phyloP scores from a whole-genome alignment of 179 eudicot species.

The Pouteria campechiana region DNA sequence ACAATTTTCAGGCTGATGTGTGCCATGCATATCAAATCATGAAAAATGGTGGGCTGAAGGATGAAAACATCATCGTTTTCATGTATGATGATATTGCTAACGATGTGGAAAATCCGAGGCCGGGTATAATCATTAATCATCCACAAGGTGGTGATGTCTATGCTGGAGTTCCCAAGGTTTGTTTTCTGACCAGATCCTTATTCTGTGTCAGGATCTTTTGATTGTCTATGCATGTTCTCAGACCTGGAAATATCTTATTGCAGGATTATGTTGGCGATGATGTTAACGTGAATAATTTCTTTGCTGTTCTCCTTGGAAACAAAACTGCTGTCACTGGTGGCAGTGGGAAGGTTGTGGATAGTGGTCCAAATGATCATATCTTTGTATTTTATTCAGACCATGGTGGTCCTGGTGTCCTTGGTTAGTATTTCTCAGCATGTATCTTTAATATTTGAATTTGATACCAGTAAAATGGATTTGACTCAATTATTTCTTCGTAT shows the following conservation, averaged over 20 bases:
- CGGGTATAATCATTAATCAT: constrained; percentile 66
- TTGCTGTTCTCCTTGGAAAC: constrained; percentile 65
- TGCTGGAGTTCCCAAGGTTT: constrained; percentile 83
- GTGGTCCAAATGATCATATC: constrained; percentile 82
- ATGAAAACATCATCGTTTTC: constrained; percentile 81
- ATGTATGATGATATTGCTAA: constrained; percentile 91
- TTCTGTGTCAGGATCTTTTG: not conserved
- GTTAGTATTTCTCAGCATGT: too few species aligned
- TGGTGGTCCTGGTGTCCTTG: constrained; percentile 77
- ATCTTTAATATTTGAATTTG: too few species aligned
- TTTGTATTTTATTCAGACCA: constrained; percentile 81
- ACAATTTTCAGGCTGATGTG: constrained; percentile 66
- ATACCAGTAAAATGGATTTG: too few species aligned
- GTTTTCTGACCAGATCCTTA: not conserved
- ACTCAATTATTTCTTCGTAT: too few species aligned
- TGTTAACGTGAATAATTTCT: constrained; percentile 60
- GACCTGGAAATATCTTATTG: constrained; percentile 1
- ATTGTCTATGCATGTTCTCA: too few species aligned
- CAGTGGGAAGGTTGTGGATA: constrained; percentile 78
- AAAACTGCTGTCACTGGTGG: constrained; percentile 73
- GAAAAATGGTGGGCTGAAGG: constrained; percentile 82
- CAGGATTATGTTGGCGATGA: constrained; percentile 78
- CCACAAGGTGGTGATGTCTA: constrained; percentile 79
- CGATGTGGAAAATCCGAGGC: constrained; percentile 62
- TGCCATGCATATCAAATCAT: constrained; percentile 91